Base-by-base conservation (phyloP, 2,329 filamentous ascomycete species). In the Niveomyces coronatus region DNA sequence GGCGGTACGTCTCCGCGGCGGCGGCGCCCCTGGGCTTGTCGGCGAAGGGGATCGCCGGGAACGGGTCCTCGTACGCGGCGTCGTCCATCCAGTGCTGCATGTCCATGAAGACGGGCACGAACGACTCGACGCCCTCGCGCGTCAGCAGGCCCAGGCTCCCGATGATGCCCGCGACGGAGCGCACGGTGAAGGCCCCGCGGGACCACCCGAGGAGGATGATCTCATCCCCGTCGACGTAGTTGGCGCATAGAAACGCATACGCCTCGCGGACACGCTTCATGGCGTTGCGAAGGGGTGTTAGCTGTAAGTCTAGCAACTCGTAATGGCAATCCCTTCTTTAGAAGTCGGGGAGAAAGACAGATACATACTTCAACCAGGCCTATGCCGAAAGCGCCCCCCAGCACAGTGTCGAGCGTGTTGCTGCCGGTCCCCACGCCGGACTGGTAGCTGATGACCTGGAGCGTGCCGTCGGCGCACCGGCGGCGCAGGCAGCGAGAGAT, bases 371-470 rank as follows among this genome's bases (percentile, higher is more conserved):
- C 70, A 18, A 65, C 60, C 29, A 77, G 65, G 1, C 73, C 71
- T 13, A 63, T 53, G 3, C 73, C 71, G 47, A 76, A 73, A 3
- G 70, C 67, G 30, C 73, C 73, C 5, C 72, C 71, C 0, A 66
- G 64, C 13, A 76, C 44, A 31, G 61, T 60, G 40, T 74, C 69
- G n/a, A 73, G 39, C 20, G 62, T 45, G 31, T 63, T 65, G 44
- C 64, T 64, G 2, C 66, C 67, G 3, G 71, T 73, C 13, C 75
- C 75, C 19, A 79, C 71, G 15, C 75, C 75, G 8, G 71, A 70
- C 49, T 76, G 71, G 49, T 79, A 79, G 47, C 68, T 71, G 40
- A 78, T 68, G 45, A 79, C 67, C 51, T 79, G 74, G 29, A 72
- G 60, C 14, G 58, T 67, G 22, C 68, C 68, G 49, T 76, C 70